These are phyloP conservation scores for Tylopilus vinaceipallidus DNA, from an alignment of 768 basidiomycete species.

Conservation along the genomic window DNA sequence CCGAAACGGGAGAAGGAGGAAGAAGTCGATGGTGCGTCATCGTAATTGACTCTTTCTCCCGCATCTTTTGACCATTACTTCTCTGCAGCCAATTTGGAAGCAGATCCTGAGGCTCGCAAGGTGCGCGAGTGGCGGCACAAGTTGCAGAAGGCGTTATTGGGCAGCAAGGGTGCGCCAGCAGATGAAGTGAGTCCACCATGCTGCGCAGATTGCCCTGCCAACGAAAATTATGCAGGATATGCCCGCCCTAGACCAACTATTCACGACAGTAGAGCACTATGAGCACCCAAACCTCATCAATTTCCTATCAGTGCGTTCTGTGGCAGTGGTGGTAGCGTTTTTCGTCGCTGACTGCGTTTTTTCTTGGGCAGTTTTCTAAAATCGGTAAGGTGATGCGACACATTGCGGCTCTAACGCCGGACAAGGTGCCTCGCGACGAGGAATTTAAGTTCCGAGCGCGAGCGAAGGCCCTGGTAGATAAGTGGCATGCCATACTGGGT, in stretches of 20 bases:
- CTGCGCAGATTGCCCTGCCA: slow-evolving; percentile 4
- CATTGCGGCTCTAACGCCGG: slow-evolving; percentile 44
- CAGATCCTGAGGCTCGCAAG: slow-evolving; percentile 63
- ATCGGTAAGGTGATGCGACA: slow-evolving; percentile 63
- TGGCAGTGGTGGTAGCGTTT: slow-evolving; percentile 2
- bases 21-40: slow-evolving; percentile 54
- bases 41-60: not conserved
- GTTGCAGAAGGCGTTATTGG: slow-evolving; percentile 84
- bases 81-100: slow-evolving; percentile 40
- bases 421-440: slow-evolving; percentile 48
- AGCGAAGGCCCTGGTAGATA: slow-evolving; percentile 45
- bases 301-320: slow-evolving; percentile 55
- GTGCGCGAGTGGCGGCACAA: slow-evolving; percentile 92
- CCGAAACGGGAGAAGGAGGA: slow-evolving; percentile 57
- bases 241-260: slow-evolving; percentile 66
- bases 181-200: slow-evolving; percentile 49
- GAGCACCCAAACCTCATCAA: slow-evolving; percentile 70
- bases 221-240: slow-evolving; percentile 56
- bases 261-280: slow-evolving; percentile 74
- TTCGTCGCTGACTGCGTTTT: slow-evolving; percentile 8
- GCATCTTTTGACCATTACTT: slow-evolving; percentile 5
- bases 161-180: slow-evolving; percentile 60
- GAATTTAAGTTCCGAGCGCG: slow-evolving; percentile 53
- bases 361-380: slow-evolving; percentile 40
- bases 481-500: slow-evolving; percentile 41